Evolutionary conservation across 805 yeast species (phyloP).

Genomic region (Yamadazyma phyllophila): DNA sequence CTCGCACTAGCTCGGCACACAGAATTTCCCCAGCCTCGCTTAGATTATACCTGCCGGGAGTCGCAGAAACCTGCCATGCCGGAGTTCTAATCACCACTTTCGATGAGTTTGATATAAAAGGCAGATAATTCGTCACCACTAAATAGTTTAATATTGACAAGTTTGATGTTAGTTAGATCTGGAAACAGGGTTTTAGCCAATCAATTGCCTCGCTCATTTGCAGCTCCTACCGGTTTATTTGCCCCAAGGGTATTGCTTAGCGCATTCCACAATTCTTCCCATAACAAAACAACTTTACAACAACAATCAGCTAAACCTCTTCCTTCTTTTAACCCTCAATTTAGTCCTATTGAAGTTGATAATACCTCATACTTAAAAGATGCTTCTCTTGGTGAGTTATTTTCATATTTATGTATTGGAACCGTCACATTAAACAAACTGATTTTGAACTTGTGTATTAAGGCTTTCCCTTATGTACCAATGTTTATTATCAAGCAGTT

Average conservation of each 20-base stretch:
- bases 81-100: neutral
- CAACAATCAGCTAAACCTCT: constrained; percentile 4
- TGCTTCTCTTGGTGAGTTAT: constrained; percentile 51
- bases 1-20: neutral
- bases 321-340: neutral
- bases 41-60: constrained; percentile 4
- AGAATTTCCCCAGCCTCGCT: constrained; percentile 3
- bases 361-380: constrained; percentile 46
- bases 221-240: neutral
- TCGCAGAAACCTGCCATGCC: neutral
- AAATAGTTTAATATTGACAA: neutral
- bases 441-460: constrained; percentile 58
- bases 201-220: neutral
- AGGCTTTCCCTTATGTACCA: constrained; percentile 73
- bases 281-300: constrained; percentile 5
- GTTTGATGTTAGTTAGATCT: constrained; percentile 3
- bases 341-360: constrained; percentile 1
- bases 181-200: neutral
- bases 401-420: constrained; percentile 69
- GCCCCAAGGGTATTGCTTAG: neutral
- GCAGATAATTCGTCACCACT: neutral
- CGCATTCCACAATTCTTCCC: constrained; percentile 7
- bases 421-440: constrained; percentile 64
- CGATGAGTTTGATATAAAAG: constrained; percentile 6
- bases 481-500: constrained; percentile 63